These are phyloP conservation scores for Thymus mandschuricus DNA, from an alignment of 257 asterid species.

Conservation along the genomic window DNA sequence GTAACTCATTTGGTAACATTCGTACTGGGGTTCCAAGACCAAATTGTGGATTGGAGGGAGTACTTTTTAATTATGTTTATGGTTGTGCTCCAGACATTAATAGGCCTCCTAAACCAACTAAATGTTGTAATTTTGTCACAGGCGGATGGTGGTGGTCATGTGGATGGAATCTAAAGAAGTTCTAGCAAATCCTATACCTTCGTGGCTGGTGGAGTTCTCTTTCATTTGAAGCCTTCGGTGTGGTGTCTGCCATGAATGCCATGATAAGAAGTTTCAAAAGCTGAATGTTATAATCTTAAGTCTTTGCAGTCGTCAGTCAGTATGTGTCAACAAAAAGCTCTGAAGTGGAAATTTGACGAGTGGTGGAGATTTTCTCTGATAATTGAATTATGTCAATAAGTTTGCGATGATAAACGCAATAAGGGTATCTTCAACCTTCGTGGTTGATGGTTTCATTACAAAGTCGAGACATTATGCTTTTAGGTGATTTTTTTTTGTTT, in stretches of 20 bases:
- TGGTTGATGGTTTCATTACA: slow-evolving; percentile 24
- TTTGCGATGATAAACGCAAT: slow-evolving; percentile 31
- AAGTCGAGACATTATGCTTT: neutral
- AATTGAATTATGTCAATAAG: slow-evolving; percentile 28
- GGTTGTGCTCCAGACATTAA: too few relatives aligned
- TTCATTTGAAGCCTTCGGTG: slow-evolving; percentile 33
- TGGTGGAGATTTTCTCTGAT: slow-evolving; percentile 19
- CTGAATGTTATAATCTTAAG: slow-evolving; percentile 25
- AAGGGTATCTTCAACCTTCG: slow-evolving; percentile 22
- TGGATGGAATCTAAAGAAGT: slow-evolving; percentile 38
- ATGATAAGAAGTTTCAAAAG: slow-evolving; percentile 44
- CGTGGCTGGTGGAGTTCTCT: slow-evolving; percentile 45
- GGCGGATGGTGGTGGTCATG: slow-evolving; percentile 40
- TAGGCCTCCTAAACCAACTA: too few relatives aligned
- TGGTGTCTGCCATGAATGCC: slow-evolving; percentile 45
- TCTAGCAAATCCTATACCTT: slow-evolving; percentile 37
- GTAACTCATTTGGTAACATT: too few relatives aligned
- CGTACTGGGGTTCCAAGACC: too few relatives aligned
- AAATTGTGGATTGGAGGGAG: too few relatives aligned
- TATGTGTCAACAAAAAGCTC: slow-evolving; percentile 22
- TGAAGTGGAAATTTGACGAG: slow-evolving; percentile 22
- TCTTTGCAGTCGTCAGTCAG: slow-evolving; percentile 28
- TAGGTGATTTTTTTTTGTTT: slow-evolving; percentile 21
- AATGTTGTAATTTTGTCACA: too few relatives aligned
- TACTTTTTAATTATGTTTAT: too few relatives aligned